Base-by-base conservation (phyloP, 768 basidiomycete genomes). In the Suillus lakei region DNA sequence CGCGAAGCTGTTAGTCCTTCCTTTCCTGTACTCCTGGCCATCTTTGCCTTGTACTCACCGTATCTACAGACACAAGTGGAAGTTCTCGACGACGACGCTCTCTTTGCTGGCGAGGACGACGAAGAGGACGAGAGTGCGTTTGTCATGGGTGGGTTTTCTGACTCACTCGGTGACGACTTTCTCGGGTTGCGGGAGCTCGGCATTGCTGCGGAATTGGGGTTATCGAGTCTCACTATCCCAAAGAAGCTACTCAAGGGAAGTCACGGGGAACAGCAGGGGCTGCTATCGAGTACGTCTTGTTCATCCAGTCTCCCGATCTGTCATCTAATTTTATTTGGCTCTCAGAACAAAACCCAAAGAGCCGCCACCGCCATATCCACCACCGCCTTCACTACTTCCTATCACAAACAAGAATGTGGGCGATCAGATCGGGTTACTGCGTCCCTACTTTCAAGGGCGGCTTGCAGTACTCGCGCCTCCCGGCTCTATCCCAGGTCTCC, bases 131-230 rank as follows among this genome's bases (percentile, higher is more conserved):
- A 88, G 21, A 83, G 88, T 44, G 86, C 86, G 50, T 84, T 93
- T 55, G 83, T 88, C 23, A 87, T 88, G 91, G 95, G 95, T 61
- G 91, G 93, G 71, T 95, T 97, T 75, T 90, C 93, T 0, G 93
- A 95, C 60, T 83, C 88, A 18, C 84, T 96, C 18, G 96, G 95
- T 38, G 95, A 96, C 70, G 96, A 99, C 76, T 97, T 96, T 79
- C 85, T 98, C 15, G 96, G 96, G 13, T 83, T 98, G 32, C 86
- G 88, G 59, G 95, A 92, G 72, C 80, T 95, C 51, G 96, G 96
- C 36, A 93, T 98, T 60, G 95, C 94, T 26, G 86, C 85, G 50
- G 96, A 98, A 72, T 83, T 92, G 59, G 93, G 93, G 16, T 80
- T 97, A 66, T 85, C 90, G 18, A 90, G 85, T 68, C 84, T 98